Evolutionary conservation across 2,329 filamentous ascomycete species (phyloP).

Genomic region (Fusarium sp.): DNA sequence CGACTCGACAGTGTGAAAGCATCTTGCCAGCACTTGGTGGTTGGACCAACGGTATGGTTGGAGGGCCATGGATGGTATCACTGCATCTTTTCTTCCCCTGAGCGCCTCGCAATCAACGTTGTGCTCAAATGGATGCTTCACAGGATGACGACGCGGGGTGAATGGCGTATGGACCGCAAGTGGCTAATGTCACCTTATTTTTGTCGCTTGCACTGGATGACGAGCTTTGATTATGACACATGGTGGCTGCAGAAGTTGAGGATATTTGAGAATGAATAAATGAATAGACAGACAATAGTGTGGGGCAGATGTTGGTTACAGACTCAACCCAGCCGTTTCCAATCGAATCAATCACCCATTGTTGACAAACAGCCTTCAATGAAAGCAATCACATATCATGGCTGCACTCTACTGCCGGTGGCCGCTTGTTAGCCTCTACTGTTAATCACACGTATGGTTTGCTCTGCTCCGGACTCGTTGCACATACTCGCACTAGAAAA

Average conservation of each 20-base stretch:
- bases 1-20: conserved; percentile 42
- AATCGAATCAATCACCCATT: conserved; percentile 8
- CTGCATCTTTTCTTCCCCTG: conserved; percentile 30
- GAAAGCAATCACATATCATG: conserved; percentile 10
- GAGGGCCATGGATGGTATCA: conserved; percentile 34
- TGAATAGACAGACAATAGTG: background rate
- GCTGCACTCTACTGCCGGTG: background rate
- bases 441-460: background rate
- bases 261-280: background rate
- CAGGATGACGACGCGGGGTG: conserved; percentile 29
- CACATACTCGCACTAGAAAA: background rate
- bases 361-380: conserved; percentile 14
- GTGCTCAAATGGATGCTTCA: conserved; percentile 16
- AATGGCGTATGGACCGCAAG: background rate
- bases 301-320: conserved; percentile 11
- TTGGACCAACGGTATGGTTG: conserved; percentile 34
- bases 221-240: conserved; percentile 26
- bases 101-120: conserved; percentile 20
- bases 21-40: conserved; percentile 39
- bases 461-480: background rate
- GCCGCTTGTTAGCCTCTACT: background rate
- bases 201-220: conserved; percentile 19
- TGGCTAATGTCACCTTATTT: background rate
- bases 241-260: conserved; percentile 3
- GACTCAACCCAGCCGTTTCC: conserved; percentile 4